Percentiles rank a stretch among this genome's conserved stretches.
Conservation (phyloP, 1,284 basidiomycete genomes). For the Cutaneotrichosporon spelunceum region DNA sequence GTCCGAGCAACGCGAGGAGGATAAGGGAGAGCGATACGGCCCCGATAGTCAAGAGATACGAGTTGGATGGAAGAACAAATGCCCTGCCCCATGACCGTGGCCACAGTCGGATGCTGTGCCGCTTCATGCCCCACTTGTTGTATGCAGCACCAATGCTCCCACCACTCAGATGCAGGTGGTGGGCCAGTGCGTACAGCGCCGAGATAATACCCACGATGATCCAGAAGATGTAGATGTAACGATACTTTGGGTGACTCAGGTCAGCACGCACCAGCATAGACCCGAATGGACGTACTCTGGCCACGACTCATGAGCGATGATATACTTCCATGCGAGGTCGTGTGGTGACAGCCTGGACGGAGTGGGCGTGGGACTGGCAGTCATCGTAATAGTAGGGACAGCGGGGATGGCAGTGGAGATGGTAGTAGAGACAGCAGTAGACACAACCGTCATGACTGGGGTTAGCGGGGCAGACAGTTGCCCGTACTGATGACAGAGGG, state of each 20-base stretch:
- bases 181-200: constrained; percentile 36
- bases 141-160: constrained; percentile 39
- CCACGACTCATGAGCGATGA: background rate
- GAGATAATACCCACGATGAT: constrained; percentile 38
- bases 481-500: background rate
- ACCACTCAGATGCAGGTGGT: constrained; percentile 42
- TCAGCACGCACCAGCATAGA: background rate
- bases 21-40: constrained; percentile 56
- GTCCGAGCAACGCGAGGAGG: constrained; percentile 55
- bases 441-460: background rate
- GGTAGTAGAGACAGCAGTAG: background rate
- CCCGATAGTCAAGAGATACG: constrained; percentile 58
- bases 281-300: background rate
- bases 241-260: constrained; percentile 30
- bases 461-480: background rate
- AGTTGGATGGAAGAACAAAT: constrained; percentile 61
- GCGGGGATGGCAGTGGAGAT: background rate
- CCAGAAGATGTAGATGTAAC: constrained; percentile 49
- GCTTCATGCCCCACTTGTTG: constrained; percentile 40
- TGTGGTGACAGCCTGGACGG: constrained; percentile 1
- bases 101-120: constrained; percentile 26
- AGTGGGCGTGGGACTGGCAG: background rate
- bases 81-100: constrained; percentile 50
- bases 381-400: background rate
- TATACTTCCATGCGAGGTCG: constrained; percentile 1